Percentiles rank a stretch among this genome's conserved stretches.
Conservation (phyloP, 2,329 filamentous ascomycete species). For the Aplosporella prunicola region DNA sequence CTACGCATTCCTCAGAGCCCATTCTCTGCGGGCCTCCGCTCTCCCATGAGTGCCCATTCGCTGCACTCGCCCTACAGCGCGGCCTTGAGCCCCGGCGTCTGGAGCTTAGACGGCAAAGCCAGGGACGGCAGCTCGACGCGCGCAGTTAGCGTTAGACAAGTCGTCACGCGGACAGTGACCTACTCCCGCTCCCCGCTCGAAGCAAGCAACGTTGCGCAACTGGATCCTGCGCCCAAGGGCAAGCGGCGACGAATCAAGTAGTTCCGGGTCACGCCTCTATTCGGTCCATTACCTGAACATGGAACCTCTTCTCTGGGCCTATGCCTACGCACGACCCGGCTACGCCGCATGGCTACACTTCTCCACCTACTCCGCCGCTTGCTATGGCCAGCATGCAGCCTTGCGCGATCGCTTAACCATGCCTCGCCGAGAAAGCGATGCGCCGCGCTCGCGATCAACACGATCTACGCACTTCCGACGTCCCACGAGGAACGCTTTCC, state of each 20-base stretch:
- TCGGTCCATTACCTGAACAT: no score
- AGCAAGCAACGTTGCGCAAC: constrained; percentile 41
- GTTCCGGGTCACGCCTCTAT: background rate
- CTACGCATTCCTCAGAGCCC: constrained; percentile 73
- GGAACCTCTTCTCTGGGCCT: constrained; percentile 1
- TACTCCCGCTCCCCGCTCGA: constrained; percentile 55
- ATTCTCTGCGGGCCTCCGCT: constrained; percentile 47
- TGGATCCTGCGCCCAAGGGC: constrained; percentile 83
- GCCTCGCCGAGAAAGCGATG: no score
- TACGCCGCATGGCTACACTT: constrained; percentile 5
- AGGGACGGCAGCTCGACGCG: constrained; percentile 41
- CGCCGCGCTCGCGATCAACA: no score
- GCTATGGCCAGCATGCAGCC: constrained; percentile 1
- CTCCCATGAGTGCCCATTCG: constrained; percentile 55
- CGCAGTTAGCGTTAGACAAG: constrained; percentile 67
- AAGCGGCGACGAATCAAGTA: constrained; percentile 72
- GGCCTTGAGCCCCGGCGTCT: constrained; percentile 66
- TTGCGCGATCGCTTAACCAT: constrained; percentile 8
- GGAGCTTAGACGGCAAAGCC: constrained; percentile 59
- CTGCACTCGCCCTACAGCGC: constrained; percentile 67
- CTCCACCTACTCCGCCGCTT: constrained; percentile 8
- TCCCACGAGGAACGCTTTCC: no score
- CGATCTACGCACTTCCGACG: no score
- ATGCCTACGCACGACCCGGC: background rate
- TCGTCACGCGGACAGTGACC: constrained; percentile 88